phyloP scores from a whole-genome alignment of 345 rosid species.

The Camelina laxa region DNA sequence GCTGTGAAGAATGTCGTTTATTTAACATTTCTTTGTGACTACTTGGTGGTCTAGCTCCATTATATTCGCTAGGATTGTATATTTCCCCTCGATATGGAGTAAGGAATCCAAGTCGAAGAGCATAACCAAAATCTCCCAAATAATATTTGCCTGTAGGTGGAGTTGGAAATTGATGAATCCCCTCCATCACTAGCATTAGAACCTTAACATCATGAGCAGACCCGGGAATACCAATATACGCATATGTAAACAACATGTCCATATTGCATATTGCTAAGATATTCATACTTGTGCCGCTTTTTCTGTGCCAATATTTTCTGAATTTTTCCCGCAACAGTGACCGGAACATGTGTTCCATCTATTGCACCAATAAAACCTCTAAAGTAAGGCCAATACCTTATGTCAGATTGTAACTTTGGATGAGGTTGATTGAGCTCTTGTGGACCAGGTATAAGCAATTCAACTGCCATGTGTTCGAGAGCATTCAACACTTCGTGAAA shows the following conservation, averaged over 20 bases:
- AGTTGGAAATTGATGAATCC: not conserved
- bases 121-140: not conserved
- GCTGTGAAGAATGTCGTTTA: not conserved
- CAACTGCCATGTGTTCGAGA: not conserved
- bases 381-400: not conserved
- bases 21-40: not conserved
- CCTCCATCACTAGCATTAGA: not conserved
- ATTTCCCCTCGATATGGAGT: conserved; percentile 9
- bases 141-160: not conserved
- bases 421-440: not conserved
- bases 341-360: not conserved
- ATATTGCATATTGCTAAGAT: not conserved
- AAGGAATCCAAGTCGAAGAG: conserved; percentile 1
- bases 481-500: conserved; percentile 6
- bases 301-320: not conserved
- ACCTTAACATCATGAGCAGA: not conserved
- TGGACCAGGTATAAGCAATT: not conserved
- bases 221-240: not conserved
- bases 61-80: not conserved
- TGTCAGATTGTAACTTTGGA: not conserved
- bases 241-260: too few relatives aligned
- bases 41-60: not conserved
- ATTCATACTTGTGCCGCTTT: not conserved
- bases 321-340: not conserved
- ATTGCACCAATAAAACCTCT: not conserved